Conservation (phyloP, 345 rosid genomes). For the Fremontodendron californicum region DNA sequence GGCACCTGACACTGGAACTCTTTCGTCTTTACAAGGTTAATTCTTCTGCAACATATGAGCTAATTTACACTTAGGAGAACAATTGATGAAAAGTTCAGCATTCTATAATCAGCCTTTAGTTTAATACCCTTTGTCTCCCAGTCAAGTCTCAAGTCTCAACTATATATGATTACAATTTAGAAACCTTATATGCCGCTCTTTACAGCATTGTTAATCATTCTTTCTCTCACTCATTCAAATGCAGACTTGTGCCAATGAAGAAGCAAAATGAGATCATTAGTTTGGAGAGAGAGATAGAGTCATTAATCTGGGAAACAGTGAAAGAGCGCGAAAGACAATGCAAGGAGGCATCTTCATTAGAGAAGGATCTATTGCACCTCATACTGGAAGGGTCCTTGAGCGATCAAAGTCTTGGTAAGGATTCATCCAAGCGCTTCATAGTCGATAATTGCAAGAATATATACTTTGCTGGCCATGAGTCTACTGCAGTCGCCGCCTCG, state of each 20-base stretch:
- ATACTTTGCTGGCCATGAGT: conserved; percentile 55
- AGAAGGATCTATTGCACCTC: conserved; percentile 62
- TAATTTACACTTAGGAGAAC: not conserved
- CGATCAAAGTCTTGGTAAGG: conserved; percentile 30
- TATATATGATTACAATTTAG: not conserved
- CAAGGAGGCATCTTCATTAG: conserved; percentile 23
- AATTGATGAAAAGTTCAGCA: not conserved
- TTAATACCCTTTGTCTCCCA: not conserved
- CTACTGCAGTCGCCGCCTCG: conserved; percentile 69
- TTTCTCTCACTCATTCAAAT: not conserved
- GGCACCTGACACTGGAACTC: too few species aligned
- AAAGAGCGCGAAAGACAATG: conserved; percentile 45
- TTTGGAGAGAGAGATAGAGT: conserved; percentile 57
- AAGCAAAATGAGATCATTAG: conserved; percentile 32
- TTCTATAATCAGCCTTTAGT: not conserved
- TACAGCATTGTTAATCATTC: not conserved
- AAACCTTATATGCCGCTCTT: not conserved
- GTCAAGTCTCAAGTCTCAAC: not conserved
- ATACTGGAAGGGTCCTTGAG: conserved; percentile 59
- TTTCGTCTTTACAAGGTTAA: not conserved
- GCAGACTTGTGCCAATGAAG: conserved; percentile 36
- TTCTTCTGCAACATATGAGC: not conserved
- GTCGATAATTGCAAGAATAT: conserved; percentile 51
- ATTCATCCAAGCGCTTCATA: conserved; percentile 50
- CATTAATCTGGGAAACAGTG: conserved; percentile 70